Evolutionary conservation across 2,329 filamentous ascomycete genomes (phyloP), one percentile per base, ranked within the genome.

Genomic region (Trichophyton mentagrophytes): DNA sequence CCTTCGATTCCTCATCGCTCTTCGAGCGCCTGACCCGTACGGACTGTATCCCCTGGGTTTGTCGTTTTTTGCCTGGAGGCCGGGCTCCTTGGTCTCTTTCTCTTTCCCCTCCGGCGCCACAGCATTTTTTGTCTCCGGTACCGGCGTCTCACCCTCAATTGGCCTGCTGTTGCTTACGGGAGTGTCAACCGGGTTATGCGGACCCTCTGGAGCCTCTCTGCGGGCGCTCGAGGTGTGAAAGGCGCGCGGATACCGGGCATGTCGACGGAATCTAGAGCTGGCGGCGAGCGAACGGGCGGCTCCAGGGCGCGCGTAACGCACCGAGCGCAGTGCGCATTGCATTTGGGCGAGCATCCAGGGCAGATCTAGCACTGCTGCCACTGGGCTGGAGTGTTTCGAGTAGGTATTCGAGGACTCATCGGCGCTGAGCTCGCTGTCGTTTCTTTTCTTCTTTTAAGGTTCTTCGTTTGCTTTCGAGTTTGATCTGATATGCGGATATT

Each of bases 1-100:
- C 1, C 64, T 58, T 61, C 67, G 27, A 57, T 73, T 74, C 56
- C 73, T 71, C 67, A 73, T 69, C 11, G 64, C 70, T 57, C 74
- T 69, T 36, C 74, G 73, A 44, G 73, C 61, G 5, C 70, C 73
- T 47, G 73, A 75, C 1, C 74, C 73, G 64, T 76, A 76, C 3
- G 72, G 72, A 25, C 67, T 67, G 13, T 67, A 60, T 8, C 68
- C 67, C 15, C 68, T 68, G 38, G 66, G 67, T 42, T 56, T 65
- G 1, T 66, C 33, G 40, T 62, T 61, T 17, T 47, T 47, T 20
- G n/a, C 44, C 44, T 47, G 20, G n/a, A 47, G 17, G 20, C 44
- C 44, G 5, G 44, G 9, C n/a, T 25, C 44, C 17, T 25, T 25
- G 33, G 33, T 9, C 44, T 25, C 17, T 8, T 56, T 25, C 3